These are phyloP conservation scores for Eucalyptus dawsonii DNA, from an alignment of 345 rosid species.

Conservation along the genomic window DNA sequence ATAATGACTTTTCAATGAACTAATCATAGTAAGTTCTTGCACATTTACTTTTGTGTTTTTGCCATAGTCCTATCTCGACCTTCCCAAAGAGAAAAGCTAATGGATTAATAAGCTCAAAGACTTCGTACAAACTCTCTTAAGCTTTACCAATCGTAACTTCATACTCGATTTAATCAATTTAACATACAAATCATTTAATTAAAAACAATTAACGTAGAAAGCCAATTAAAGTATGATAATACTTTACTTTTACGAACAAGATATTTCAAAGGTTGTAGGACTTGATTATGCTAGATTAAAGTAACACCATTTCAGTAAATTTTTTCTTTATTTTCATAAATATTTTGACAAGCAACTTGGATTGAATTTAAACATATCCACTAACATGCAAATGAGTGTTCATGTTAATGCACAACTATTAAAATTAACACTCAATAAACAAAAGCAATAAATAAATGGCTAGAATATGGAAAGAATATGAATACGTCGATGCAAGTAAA, in stretches of 20 bases:
- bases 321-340: not conserved
- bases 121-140: no score
- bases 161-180: no score
- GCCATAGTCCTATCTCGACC: not conserved
- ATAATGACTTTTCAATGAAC: not conserved
- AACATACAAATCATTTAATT: no score
- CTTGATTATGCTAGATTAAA: not conserved
- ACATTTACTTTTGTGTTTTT: not conserved
- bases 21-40: no score
- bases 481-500: not conserved
- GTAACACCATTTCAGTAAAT: not conserved
- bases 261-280: not conserved
- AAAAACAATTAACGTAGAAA: no score
- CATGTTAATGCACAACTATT: not conserved
- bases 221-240: not conserved
- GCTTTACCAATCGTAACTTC: no score
- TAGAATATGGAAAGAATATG: not conserved
- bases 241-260: not conserved
- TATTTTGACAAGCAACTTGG: not conserved
- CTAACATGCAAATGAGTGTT: not conserved
- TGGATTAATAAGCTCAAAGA: no score
- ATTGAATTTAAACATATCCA: no score
- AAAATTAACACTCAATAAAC: not conserved
- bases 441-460: not conserved
- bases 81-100: no score